Evolutionary conservation across 805 yeast genomes (phyloP), one percentile per base, ranked within the genome.

Genomic region (Saturnispora bothae): DNA sequence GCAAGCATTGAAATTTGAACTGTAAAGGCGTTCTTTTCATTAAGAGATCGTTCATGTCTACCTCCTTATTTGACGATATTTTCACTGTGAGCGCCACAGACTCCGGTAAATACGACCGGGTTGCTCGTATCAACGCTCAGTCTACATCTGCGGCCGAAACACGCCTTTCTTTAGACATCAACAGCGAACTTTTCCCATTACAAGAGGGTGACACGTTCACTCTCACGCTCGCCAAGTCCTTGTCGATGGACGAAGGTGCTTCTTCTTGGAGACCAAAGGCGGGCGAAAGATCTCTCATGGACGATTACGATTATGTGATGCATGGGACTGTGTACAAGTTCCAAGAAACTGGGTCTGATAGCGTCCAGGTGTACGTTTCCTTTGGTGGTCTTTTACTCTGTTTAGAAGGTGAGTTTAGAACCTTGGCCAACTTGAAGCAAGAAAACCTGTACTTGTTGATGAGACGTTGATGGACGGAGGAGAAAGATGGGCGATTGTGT

Each of bases 231-330:
- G 94, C 96, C 6, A 79, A 88, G 18, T 68, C 86, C 2, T 66
- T 89, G 41, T 63, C 70, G 8, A 43, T 70, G 12, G 81, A 75
- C 29, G 75, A 65, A 5, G 48, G 42, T 70, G 71, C 41, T 21
- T 31, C 36, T 19, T 73, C 82, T 19, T 81, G 89, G 88, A 71
- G 86, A 57, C 94, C 95, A 32, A 82, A 73, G 60, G 71, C 82
- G 10, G 83, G 79, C 42, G 95, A 86, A 49, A 73, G 80, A 54
- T 73, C 94, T 5, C 69, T 89, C 52, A 95, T 96, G 48, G 96
- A 89, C 58, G 97, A 92, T 56, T 89, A 86, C 65, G 97, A 89
- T 60, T 92, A 92, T 53, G 97, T 92, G 48, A 89, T 92, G 97
- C 78, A 88, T 58, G 98, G 98, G 39, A 86, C 95, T 5, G 94